Evolutionary conservation across 2,329 filamentous ascomycete genomes (phyloP), one percentile per base, ranked within the genome.

Genomic region (Cucurbitaria berberidis): DNA sequence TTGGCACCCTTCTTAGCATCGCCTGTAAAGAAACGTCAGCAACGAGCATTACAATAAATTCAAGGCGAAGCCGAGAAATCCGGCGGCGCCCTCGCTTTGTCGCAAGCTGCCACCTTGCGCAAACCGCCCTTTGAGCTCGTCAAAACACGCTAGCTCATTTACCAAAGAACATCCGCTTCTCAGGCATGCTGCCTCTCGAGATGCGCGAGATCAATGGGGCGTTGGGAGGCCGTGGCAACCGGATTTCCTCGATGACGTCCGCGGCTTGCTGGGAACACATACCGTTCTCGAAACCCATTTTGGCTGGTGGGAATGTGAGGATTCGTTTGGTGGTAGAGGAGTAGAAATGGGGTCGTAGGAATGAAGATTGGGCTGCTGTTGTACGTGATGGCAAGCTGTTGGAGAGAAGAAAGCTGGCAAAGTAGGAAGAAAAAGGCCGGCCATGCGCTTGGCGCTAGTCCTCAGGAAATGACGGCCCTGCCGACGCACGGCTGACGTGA

Each of bases 1-100:
- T 89, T 90, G 81, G 92, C 93, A 86, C 93, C 93, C 89, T 97
- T 97, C 85, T 93, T 92, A 75, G 84, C 75, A 81, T 97, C 92
- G 85, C 92, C 93, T 96, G 74, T 59, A 18, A 42, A 49, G 45
- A 51, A 48, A 53, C 51, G 65, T 74, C 54, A 74, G 68, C 51
- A 19, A 22, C 39, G 24, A 55, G 36, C 50, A 40, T 52, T 46
- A 51, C 41, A 36, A 47, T 51, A 10, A 22, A 47, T 32, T 56
- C 13, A 27, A 35, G 40, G 47, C 38, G 38, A 43, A 54, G 50
- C 54, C 53, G 47, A 48, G 22, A 19, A 55, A 48, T 46, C 59
- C 56, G 54, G 55, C 54, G 51, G 52, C 60, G 18, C 46, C 47
- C 53, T 62, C 53, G 54, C 57, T 53, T 55, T 57, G 64, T 67